Conservation (phyloP, 2,329 filamentous ascomycete genomes). For the Alternaria arborescens region DNA sequence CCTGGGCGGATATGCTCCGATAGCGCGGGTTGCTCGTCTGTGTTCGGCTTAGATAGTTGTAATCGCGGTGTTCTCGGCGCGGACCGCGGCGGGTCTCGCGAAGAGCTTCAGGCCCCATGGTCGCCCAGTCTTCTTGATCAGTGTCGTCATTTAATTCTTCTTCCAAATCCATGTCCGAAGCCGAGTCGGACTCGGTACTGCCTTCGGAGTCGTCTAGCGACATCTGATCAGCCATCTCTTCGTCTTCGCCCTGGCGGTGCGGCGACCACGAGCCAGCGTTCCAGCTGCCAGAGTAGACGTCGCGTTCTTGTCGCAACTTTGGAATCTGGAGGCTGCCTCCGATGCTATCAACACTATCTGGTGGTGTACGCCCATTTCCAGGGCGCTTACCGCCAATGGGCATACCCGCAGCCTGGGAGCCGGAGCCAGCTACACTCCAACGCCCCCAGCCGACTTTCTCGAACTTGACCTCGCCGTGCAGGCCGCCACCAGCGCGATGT, state of each 20-base stretch:
- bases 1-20: constrained; percentile 39
- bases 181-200: constrained; percentile 73
- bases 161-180: constrained; percentile 73
- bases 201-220: constrained; percentile 77
- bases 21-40: constrained; percentile 41
- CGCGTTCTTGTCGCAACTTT: constrained; percentile 41
- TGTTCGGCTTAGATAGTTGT: constrained; percentile 51
- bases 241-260: constrained; percentile 53
- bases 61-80: constrained; percentile 47
- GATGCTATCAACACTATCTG: constrained; percentile 57
- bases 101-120: constrained; percentile 85
- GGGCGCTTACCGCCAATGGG: constrained; percentile 50
- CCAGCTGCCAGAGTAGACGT: constrained; percentile 65
- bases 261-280: constrained; percentile 78
- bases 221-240: constrained; percentile 85
- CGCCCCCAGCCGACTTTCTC: constrained; percentile 98
- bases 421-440: constrained; percentile 73
- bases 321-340: constrained; percentile 59
- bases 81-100: constrained; percentile 63
- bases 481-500: constrained; percentile 69
- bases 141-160: constrained; percentile 83
- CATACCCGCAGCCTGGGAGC: constrained; percentile 62
- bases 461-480: constrained; percentile 79
- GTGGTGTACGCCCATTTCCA: constrained; percentile 55
- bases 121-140: constrained; percentile 95